A percentile compares a stretch with the other conserved stretches of the same genome.
Conservation (phyloP, 306 rosid genomes). For the Vigna hirtella region DNA sequence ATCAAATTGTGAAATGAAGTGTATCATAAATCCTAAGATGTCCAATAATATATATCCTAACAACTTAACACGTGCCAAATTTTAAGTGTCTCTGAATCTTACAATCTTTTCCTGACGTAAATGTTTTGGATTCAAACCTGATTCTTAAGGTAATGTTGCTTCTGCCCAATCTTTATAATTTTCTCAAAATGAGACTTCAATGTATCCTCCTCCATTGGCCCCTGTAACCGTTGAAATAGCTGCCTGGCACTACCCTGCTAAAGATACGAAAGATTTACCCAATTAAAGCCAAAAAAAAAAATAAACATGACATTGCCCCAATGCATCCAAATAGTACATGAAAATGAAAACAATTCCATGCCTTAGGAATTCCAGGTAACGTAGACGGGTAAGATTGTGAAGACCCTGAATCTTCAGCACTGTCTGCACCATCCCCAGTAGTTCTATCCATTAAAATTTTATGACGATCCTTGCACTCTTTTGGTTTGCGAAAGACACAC, state of each 20-base stretch:
- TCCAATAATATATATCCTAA: neutral
- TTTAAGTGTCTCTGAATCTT: conserved; percentile 21
- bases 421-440: conserved; percentile 85
- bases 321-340: neutral
- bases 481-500: conserved; percentile 83
- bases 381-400: conserved; percentile 88
- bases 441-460: conserved; percentile 78
- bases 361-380: conserved; percentile 89
- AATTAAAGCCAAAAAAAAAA: conserved; percentile 36
- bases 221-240: conserved; percentile 83
- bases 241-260: conserved; percentile 92
- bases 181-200: conserved; percentile 86
- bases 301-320: neutral
- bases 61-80: neutral
- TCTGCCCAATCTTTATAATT: conserved; percentile 77
- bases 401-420: conserved; percentile 93
- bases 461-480: conserved; percentile 90
- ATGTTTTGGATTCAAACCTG: conserved; percentile 63
- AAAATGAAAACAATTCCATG: conserved; percentile 42
- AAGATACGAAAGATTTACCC: conserved; percentile 38
- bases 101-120: neutral
- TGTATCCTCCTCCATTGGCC: conserved; percentile 84
- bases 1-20: neutral
- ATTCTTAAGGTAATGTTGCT: conserved; percentile 58
- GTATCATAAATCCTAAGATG: neutral